phyloP scores from a whole-genome alignment of 2,329 filamentous ascomycete genomes.

The Penicillium sp. region DNA sequence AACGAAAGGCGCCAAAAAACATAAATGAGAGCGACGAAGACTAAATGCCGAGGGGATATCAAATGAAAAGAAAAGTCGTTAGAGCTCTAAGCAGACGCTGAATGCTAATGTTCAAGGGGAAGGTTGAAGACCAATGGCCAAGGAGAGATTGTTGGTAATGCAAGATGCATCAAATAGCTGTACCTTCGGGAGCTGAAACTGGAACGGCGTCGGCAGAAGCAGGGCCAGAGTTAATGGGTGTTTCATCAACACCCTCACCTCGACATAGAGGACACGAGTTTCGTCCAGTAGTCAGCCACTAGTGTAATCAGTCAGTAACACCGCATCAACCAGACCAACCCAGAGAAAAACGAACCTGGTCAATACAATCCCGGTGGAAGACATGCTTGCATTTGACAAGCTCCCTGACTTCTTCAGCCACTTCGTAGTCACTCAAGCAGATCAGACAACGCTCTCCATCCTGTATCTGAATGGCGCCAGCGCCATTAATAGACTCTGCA shows the following conservation, averaged over 20 bases:
- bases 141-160: conserved; percentile 2
- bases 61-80: conserved; percentile 26
- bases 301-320: conserved; percentile 29
- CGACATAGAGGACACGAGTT: conserved; percentile 42
- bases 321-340: conserved; percentile 7
- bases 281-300: conserved; percentile 65
- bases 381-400: conserved; percentile 64
- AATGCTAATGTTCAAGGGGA: conserved; percentile 30
- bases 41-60: conserved; percentile 32
- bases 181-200: conserved; percentile 13
- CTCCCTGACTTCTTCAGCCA: conserved; percentile 59
- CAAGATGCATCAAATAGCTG: conserved; percentile 5
- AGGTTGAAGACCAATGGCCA: conserved; percentile 6
- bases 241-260: conserved; percentile 45
- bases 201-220: conserved; percentile 16
- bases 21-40: neutral
- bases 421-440: conserved; percentile 65
- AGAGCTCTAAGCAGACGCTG: conserved; percentile 31
- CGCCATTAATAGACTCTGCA: conserved; percentile 48
- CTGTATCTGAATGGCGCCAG: conserved; percentile 35
- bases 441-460: conserved; percentile 62
- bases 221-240: conserved; percentile 18
- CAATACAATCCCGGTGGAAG: conserved; percentile 69
- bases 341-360: conserved; percentile 55
- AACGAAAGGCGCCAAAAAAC: neutral